Evolutionary conservation across 1,284 basidiomycete genomes (phyloP), one percentile per base, ranked within the genome.

Genomic region (Trametes pubescens): DNA sequence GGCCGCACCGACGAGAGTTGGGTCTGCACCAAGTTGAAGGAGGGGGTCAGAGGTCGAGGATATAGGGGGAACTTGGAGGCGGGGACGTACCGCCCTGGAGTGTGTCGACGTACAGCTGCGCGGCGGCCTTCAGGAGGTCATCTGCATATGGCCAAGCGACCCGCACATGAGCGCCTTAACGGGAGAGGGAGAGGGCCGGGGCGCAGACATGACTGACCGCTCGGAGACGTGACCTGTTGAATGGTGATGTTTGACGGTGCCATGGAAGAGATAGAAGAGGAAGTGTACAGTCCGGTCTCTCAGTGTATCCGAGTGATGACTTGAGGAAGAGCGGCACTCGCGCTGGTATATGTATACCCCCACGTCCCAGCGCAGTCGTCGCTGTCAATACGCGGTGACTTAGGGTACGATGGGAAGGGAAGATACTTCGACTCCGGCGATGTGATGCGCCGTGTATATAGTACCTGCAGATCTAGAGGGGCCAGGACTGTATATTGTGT

Each of bases 91-190:
- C 29, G 29, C 29, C 14, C 29, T 51, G 11, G 8, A 47, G 22
- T 3, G 46, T 14, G 46, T 51, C 49, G 49, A 51, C 49, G 32
- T 51, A 51, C 32, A 51, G 35, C 8, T 51, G 11, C 32, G 32
- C 34, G 32, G 49, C 49, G 18, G 29, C 49, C 29, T 18, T 24
- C 34, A 51, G 49, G 18, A 51, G 29, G 9, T 51, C 49, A 18
- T 35, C 49, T 51, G n/a, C 34, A n/a, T 18, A 10, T 2, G 22
- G 44, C 18, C 18, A 21, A 2, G 8, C 21, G 8, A 21, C 14
- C 18, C 18, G 13, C 7, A 26, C 24, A 49, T 18, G 29, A 9
- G 22, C 11, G 21, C 22, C 13, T 26, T 14, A 32, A 16, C 26
- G 14, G 6, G 16, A 32, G 3, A 32, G 3, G 8, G 29, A 32